phyloP scores from a whole-genome alignment of 176 grass and related monocot genomes.

The Poa annua region DNA sequence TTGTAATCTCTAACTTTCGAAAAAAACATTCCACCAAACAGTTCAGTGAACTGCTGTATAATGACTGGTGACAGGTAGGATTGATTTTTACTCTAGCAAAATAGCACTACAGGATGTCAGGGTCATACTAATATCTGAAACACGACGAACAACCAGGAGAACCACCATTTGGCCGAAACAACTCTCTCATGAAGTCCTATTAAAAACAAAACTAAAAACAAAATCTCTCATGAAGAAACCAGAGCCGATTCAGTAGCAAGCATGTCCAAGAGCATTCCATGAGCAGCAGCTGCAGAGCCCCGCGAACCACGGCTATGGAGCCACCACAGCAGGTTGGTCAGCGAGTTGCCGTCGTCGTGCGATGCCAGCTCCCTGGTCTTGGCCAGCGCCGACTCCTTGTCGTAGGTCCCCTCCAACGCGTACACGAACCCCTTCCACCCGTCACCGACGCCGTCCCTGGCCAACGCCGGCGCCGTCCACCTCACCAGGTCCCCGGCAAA shows the following conservation, averaged over 20 bases:
- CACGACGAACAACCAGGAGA: neutral
- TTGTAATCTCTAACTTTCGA: no score
- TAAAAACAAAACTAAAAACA: neutral
- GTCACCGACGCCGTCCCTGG: constrained; percentile 75
- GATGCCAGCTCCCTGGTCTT: constrained; percentile 59
- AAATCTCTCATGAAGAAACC: neutral
- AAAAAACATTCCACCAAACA: no score
- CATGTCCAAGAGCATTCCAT: constrained; percentile 25
- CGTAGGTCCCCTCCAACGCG: constrained; percentile 75
- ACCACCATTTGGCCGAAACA: neutral
- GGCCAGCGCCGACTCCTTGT: constrained; percentile 60
- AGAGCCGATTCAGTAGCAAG: constrained; percentile 5
- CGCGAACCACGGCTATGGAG: constrained; percentile 67
- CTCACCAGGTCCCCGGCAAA: constrained; percentile 71
- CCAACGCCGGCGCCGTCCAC: constrained; percentile 66
- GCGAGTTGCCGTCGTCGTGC: constrained; percentile 82
- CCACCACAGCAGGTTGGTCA: constrained; percentile 92
- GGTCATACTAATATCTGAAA: neutral
- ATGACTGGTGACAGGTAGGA: neutral
- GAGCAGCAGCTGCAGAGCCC: constrained; percentile 49
- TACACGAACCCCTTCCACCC: constrained; percentile 97
- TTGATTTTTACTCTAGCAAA: neutral
- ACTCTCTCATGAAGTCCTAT: neutral
- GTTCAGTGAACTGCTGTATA: neutral
- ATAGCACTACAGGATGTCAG: neutral